These are phyloP conservation scores for Lizonia empirigonia DNA, from an alignment of 2,329 filamentous ascomycete species.

Conservation along the genomic window DNA sequence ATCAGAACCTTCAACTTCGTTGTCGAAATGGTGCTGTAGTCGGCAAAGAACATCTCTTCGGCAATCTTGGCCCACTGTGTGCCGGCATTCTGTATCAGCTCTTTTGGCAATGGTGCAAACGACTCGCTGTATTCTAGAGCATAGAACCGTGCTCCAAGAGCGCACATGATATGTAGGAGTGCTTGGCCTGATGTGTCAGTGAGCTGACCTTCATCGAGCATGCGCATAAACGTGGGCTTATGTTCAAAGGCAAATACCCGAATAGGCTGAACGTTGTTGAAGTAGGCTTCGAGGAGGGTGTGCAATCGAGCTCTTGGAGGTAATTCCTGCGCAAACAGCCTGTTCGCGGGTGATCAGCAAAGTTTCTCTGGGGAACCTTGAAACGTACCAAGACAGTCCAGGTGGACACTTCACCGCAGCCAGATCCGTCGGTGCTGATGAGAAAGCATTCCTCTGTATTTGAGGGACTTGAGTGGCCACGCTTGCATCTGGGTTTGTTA, in stretches of 20 bases:
- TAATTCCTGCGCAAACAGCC: slow-evolving; percentile 33
- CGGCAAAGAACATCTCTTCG: slow-evolving; percentile 42
- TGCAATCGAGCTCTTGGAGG: slow-evolving; percentile 33
- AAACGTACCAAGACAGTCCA: slow-evolving; percentile 29
- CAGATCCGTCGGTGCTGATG: slow-evolving; percentile 17
- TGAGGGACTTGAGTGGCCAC: slow-evolving; percentile 23
- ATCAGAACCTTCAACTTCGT: slow-evolving; percentile 40
- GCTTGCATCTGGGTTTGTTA: slow-evolving; percentile 16
- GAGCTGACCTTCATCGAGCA: slow-evolving; percentile 41
- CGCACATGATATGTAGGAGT: slow-evolving; percentile 42
- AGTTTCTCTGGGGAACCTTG: neutral
- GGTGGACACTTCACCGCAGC: slow-evolving; percentile 29
- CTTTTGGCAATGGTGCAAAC: slow-evolving; percentile 31
- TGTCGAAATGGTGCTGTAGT: slow-evolving; percentile 42
- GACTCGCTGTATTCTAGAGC: slow-evolving; percentile 40
- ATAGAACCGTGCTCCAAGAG: slow-evolving; percentile 38
- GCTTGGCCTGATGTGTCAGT: slow-evolving; percentile 37
- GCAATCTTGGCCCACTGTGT: slow-evolving; percentile 43
- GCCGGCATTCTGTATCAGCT: slow-evolving; percentile 39
- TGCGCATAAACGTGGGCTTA: slow-evolving; percentile 41
- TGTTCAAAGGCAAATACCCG: slow-evolving; percentile 40
- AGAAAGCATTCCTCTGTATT: slow-evolving; percentile 19
- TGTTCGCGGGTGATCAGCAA: slow-evolving; percentile 2
- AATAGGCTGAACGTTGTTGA: slow-evolving; percentile 40
- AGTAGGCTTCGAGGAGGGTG: slow-evolving; percentile 37